Percentiles rank a stretch among this genome's conserved stretches.
These are phyloP conservation scores for Kwoniella pini DNA, from an alignment of 768 basidiomycete genomes.

Conservation along the genomic window DNA sequence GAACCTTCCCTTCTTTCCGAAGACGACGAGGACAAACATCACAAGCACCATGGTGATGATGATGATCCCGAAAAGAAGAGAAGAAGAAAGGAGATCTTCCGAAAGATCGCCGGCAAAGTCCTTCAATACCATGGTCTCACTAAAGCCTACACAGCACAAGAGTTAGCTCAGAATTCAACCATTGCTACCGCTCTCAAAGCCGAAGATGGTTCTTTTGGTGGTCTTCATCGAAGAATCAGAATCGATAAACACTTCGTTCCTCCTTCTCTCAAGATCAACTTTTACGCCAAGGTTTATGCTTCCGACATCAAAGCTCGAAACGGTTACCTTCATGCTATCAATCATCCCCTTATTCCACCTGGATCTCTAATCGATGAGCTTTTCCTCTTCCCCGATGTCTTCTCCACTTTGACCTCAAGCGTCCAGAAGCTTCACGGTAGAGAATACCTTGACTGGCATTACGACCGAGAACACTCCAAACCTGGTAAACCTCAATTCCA, in stretches of 20 bases:
- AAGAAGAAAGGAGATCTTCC: constrained; percentile 61
- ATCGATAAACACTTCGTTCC: constrained; percentile 50
- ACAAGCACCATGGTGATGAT: constrained; percentile 33
- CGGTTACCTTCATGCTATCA: constrained; percentile 63
- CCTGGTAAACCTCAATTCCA: constrained; percentile 46
- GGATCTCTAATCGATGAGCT: constrained; percentile 51
- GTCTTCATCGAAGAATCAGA: constrained; percentile 46
- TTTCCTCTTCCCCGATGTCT: constrained; percentile 54
- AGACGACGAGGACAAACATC: constrained; percentile 26
- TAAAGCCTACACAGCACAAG: constrained; percentile 52
- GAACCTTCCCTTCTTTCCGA: constrained; percentile 27
- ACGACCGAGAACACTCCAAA: constrained; percentile 39
- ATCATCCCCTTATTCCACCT: constrained; percentile 60
- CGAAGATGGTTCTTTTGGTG: constrained; percentile 48
- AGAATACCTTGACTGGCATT: constrained; percentile 54
- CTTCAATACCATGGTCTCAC: constrained; percentile 65
- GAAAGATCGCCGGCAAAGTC: constrained; percentile 61
- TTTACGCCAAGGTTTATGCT: constrained; percentile 57
- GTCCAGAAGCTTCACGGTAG: constrained; percentile 61
- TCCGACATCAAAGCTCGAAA: constrained; percentile 60
- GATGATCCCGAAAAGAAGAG: constrained; percentile 55
- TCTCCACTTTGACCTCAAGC: constrained; percentile 61
- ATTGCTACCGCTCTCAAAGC: constrained; percentile 56
- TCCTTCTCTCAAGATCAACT: constrained; percentile 59
- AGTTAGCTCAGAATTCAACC: constrained; percentile 62